Base-by-base conservation (phyloP, 495 filamentous ascomycete species). In the Aspergillus asperescens region DNA sequence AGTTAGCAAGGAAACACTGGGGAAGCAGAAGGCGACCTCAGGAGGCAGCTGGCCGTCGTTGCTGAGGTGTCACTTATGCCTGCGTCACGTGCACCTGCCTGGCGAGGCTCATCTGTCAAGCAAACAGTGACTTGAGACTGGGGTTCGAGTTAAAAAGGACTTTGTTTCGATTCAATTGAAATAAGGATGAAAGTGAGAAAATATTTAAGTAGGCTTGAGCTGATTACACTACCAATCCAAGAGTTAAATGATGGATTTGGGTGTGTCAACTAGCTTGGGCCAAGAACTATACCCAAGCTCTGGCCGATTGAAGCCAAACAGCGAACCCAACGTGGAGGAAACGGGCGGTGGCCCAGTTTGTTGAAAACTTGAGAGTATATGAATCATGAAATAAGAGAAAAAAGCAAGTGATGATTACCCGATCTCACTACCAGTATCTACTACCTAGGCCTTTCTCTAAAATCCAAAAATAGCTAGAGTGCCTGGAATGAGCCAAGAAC, bases 1-100 rank as follows among this genome's bases (percentile, higher is more conserved):
- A 41, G 40, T 39, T 46, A 46, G 48, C 44, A 51, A 53, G 56
- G 56, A 58, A 61, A 58, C 55, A 65, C 50, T 56, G 56, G 56
- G 59, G 59, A 59, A 57, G 55, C 54, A 49, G 52, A 50, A 61
- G 48, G 69, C 70, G 69, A 72, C 71, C 69, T 72, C 71, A 71
- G 67, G 71, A 74, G 71, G 62, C 68, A 59, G 61, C 59, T n/a
- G 61, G 48, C 50, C 60, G 68, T 64, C 60, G 64, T 69, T 71
- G 71, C 71, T 74, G 71, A 74, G 71, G 71, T 74, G 71, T 72
- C 69, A 68, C 69, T 74, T 71, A 72, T 66, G n/a, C 61, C 58
- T 1, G 9, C 18, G 51, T 73, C 71, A 74, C 71, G 69, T 74
- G 71, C 56, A 57, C 42, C 15, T 54, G 51, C 23, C 29, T 23